Evolutionary conservation across 148 eudicot species (phyloP).

Genomic region (Gaultheria prostrata): DNA sequence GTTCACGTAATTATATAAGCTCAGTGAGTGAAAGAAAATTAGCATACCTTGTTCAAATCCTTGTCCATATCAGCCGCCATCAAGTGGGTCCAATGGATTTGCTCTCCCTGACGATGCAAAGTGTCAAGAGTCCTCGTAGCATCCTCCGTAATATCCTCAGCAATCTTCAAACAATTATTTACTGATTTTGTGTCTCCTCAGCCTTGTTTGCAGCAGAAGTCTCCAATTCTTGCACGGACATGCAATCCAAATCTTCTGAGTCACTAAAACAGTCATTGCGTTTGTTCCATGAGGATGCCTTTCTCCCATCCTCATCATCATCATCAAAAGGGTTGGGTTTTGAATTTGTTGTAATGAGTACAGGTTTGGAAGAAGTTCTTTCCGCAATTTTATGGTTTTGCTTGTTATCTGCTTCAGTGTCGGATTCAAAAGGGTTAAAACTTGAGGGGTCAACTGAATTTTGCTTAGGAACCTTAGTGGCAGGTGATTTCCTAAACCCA

Average conservation of each 20-base stretch:
- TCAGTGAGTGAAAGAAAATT: not conserved
- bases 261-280: conserved; percentile 30
- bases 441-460: not conserved
- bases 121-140: conserved; percentile 74
- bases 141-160: conserved; percentile 74
- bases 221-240: conserved; percentile 86
- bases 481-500: conserved; percentile 55
- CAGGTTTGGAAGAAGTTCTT: conserved; percentile 69
- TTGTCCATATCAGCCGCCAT: conserved; percentile 68
- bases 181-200: conserved; percentile 71
- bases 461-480: conserved; percentile 15
- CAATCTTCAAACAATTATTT: conserved; percentile 71
- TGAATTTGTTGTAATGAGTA: conserved; percentile 27
- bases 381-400: conserved; percentile 17
- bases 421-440: conserved; percentile 12
- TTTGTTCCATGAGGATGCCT: conserved; percentile 25
- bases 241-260: conserved; percentile 53
- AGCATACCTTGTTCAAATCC: conserved; percentile 72
- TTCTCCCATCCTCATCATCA: conserved; percentile 20
- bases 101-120: conserved; percentile 90
- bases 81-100: conserved; percentile 69
- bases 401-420: conserved; percentile 15
- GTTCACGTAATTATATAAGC: not conserved
- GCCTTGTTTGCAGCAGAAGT: conserved; percentile 66
- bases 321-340: conserved; percentile 9